phyloP scores from a whole-genome alignment of 257 asterid species.

The Salvia rosmarinus region DNA sequence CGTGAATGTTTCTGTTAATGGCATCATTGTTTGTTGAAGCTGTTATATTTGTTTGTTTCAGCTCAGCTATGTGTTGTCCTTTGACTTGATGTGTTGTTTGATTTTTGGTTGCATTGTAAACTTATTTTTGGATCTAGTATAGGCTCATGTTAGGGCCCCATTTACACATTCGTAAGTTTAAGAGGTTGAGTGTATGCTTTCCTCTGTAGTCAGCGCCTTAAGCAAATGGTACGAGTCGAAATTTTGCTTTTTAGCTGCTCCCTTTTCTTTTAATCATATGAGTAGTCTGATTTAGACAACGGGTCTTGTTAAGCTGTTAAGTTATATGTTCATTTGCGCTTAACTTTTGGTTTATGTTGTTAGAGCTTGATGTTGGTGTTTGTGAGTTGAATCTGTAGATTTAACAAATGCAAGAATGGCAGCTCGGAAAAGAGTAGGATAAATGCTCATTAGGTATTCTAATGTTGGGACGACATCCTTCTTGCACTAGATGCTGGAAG shows the following conservation, averaged over 20 bases:
- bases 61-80: conserved; percentile 4
- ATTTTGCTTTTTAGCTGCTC: neutral
- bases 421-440: neutral
- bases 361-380: conserved; percentile 11
- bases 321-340: neutral
- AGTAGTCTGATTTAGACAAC: neutral
- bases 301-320: neutral
- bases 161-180: neutral
- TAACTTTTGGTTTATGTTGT: neutral
- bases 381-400: conserved; percentile 11
- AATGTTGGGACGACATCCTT: neutral
- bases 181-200: neutral
- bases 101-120: conserved; percentile 1
- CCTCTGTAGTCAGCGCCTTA: neutral
- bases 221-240: neutral
- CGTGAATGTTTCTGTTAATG: neutral
- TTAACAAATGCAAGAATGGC: neutral
- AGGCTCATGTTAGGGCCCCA: conserved; percentile 8
- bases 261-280: conserved; percentile 1
- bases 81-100: conserved; percentile 14
- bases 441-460: neutral
- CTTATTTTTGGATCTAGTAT: conserved; percentile 29
- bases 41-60: conserved; percentile 10
- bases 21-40: neutral
- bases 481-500: conserved; percentile 1